Conservation (phyloP, 2,329 filamentous ascomycete genomes). For the Dothideomycetes sp. region DNA sequence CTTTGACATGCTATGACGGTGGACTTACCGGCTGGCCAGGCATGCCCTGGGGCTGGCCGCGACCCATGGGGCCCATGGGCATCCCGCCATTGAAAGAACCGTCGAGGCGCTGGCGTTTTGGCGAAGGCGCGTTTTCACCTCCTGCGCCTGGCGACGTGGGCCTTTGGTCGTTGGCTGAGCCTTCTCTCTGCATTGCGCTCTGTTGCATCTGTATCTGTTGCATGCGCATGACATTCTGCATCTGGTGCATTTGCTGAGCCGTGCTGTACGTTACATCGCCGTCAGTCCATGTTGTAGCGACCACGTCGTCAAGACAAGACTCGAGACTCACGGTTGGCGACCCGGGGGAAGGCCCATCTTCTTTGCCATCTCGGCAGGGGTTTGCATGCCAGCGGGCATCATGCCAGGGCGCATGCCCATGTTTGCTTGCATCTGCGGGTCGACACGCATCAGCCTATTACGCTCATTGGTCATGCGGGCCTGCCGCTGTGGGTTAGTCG, state of each 20-base stretch:
- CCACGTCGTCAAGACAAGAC: neutral
- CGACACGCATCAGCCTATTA: slow-evolving; percentile 16
- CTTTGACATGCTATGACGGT: neutral
- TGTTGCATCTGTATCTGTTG: slow-evolving; percentile 53
- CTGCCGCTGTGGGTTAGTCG: slow-evolving; percentile 40
- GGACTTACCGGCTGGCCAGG: slow-evolving; percentile 53
- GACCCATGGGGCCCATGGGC: slow-evolving; percentile 68
- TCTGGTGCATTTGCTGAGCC: slow-evolving; percentile 41
- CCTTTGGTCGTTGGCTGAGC: slow-evolving; percentile 71
- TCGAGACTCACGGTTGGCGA: slow-evolving; percentile 54
- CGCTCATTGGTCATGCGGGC: slow-evolving; percentile 43
- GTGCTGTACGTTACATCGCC: slow-evolving; percentile 16
- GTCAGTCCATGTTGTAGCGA: slow-evolving; percentile 1
- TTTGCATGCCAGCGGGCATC: slow-evolving; percentile 51
- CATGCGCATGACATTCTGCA: slow-evolving; percentile 59
- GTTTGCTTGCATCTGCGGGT: slow-evolving; percentile 20
- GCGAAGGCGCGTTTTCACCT: slow-evolving; percentile 81
- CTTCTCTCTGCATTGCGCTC: slow-evolving; percentile 76
- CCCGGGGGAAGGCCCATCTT: slow-evolving; percentile 67
- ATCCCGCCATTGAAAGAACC: slow-evolving; percentile 62
- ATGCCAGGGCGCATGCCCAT: slow-evolving; percentile 35
- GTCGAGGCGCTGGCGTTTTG: slow-evolving; percentile 79
- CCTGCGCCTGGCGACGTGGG: slow-evolving; percentile 67
- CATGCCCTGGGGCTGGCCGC: slow-evolving; percentile 60
- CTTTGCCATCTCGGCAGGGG: slow-evolving; percentile 59